phyloP scores from a whole-genome alignment of 1,284 basidiomycete species.

The Sporisorium sorghi region DNA sequence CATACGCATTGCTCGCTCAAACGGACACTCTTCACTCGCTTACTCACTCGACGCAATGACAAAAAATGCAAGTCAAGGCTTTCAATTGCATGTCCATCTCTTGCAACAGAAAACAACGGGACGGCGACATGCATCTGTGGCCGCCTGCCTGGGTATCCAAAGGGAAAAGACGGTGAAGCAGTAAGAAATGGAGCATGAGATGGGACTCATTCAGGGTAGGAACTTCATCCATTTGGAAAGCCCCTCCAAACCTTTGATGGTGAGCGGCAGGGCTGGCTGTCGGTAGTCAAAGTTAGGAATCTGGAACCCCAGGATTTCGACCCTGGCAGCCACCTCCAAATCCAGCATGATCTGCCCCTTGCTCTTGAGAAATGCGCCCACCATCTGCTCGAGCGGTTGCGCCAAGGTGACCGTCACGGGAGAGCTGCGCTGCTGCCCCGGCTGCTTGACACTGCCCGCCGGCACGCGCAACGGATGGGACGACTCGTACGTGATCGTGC shows the following conservation, averaged over 20 bases:
- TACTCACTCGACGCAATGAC: slow-evolving; percentile 2
- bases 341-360: slow-evolving; percentile 57
- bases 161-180: not conserved
- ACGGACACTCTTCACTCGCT: not conserved
- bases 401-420: slow-evolving; percentile 46
- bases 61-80: slow-evolving; percentile 6
- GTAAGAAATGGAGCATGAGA: not conserved
- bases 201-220: slow-evolving; percentile 8
- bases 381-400: slow-evolving; percentile 53
- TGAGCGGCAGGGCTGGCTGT: slow-evolving; percentile 54
- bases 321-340: slow-evolving; percentile 48
- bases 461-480: slow-evolving; percentile 44
- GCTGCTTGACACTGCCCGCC: slow-evolving; percentile 39
- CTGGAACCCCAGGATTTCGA: slow-evolving; percentile 55
- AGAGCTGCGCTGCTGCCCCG: slow-evolving; percentile 35
- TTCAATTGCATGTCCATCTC: not conserved
- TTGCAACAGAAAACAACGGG: not conserved
- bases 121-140: not conserved
- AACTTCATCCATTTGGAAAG: slow-evolving; percentile 55
- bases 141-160: slow-evolving; percentile 5
- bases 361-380: slow-evolving; percentile 54
- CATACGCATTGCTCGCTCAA: not conserved
- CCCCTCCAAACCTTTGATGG: slow-evolving; percentile 51
- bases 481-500: slow-evolving; percentile 30
- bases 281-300: slow-evolving; percentile 55